phyloP scores from a whole-genome alignment of 495 filamentous ascomycete genomes.

The Delitschia confertaspora region DNA sequence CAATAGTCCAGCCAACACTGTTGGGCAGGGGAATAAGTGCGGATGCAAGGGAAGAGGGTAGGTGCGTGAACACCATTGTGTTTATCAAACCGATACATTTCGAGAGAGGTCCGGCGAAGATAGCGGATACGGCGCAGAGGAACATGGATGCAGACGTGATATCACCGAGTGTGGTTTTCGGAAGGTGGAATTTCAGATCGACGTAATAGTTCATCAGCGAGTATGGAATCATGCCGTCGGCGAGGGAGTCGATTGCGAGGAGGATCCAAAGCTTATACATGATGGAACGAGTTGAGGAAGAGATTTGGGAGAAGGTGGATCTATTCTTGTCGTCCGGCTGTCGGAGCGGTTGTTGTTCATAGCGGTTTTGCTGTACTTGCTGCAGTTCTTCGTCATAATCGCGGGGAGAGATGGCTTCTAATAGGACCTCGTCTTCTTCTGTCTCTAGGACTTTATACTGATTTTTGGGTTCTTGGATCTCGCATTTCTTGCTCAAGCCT shows the following conservation, averaged over 20 bases:
- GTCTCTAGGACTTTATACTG: constrained; percentile 3
- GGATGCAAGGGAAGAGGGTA: constrained; percentile 65
- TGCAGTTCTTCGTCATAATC: constrained; percentile 17
- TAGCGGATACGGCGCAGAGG: constrained; percentile 55
- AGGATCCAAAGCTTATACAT: constrained; percentile 66
- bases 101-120: constrained; percentile 66
- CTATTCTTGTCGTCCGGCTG: constrained; percentile 65
- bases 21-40: constrained; percentile 56
- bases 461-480: constrained; percentile 35
- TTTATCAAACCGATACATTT: constrained; percentile 70
- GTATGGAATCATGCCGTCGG: constrained; percentile 64
- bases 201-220: constrained; percentile 53
- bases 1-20: constrained; percentile 50
- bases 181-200: constrained; percentile 60
- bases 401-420: constrained; percentile 14
- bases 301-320: constrained; percentile 40
- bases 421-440: constrained; percentile 28
- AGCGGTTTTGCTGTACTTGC: constrained; percentile 35
- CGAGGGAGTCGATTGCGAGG: constrained; percentile 71
- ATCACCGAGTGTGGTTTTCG: constrained; percentile 44
- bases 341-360: constrained; percentile 46
- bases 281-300: constrained; percentile 40
- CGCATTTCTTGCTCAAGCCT: constrained; percentile 50
- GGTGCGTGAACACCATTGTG: constrained; percentile 83
- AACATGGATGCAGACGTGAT: constrained; percentile 36